Evolutionary conservation across 345 rosid species (phyloP).

Genomic region (Mangifera indica): DNA sequence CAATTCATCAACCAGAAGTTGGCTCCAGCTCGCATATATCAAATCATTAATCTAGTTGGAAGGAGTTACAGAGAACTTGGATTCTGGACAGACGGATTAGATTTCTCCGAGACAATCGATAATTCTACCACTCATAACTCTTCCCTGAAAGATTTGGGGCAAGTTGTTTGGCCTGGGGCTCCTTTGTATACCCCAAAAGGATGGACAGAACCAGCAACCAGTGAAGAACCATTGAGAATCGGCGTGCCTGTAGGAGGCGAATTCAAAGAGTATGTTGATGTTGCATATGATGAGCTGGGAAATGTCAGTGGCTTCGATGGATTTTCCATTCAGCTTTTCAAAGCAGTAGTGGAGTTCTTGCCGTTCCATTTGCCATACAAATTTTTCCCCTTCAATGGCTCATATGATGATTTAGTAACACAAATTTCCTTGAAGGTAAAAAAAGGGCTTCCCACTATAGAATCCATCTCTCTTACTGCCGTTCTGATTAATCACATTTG

Average conservation of each 20-base stretch:
- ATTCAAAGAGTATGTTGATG: constrained; percentile 1
- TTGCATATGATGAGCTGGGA: background rate
- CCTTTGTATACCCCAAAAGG: constrained; percentile 24
- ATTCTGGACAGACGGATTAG: constrained; percentile 30
- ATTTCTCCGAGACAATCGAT: constrained; percentile 20
- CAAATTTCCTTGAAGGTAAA: constrained; percentile 23
- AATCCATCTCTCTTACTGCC: too few relatives aligned
- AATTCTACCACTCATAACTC: background rate
- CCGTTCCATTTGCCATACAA: constrained; percentile 20
- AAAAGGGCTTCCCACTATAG: background rate
- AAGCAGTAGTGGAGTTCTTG: background rate
- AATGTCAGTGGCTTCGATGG: constrained; percentile 12
- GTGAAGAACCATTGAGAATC: constrained; percentile 18
- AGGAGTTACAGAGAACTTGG: constrained; percentile 27
- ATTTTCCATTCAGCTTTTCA: constrained; percentile 25
- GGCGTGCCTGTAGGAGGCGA: constrained; percentile 26
- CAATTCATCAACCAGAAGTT: constrained; percentile 17
- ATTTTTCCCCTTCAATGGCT: constrained; percentile 16
- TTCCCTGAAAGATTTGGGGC: constrained; percentile 25
- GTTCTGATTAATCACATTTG: background rate
- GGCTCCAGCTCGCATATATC: constrained; percentile 14
- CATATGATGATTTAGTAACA: constrained; percentile 19
- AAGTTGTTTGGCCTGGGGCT: constrained; percentile 29
- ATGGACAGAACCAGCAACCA: constrained; percentile 7
- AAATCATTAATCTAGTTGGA: constrained; percentile 29